phyloP scores from a whole-genome alignment of 1,284 basidiomycete genomes.

The Sanghuangporus weigelae region DNA sequence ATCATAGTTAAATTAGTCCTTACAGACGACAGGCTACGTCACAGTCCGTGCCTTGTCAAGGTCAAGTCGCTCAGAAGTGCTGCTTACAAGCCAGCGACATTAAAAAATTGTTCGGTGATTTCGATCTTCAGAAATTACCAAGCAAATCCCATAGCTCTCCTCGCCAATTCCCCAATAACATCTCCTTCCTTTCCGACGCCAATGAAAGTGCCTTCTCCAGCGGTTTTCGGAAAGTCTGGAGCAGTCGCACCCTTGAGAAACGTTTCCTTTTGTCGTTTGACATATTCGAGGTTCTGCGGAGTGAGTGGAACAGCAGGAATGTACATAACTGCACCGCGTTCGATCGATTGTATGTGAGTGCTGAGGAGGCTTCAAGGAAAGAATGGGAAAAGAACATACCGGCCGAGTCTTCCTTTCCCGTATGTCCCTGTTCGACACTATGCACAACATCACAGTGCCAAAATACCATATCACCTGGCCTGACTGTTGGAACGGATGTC shows the following conservation, averaged over 20 bases:
- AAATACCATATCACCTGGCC: constrained; percentile 81
- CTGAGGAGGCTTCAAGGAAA: neutral
- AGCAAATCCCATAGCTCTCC: constrained; percentile 49
- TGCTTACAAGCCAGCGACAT: no score
- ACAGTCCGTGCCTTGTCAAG: no score
- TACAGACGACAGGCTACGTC: no score
- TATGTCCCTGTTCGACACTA: constrained; percentile 70
- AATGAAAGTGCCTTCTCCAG: constrained; percentile 46
- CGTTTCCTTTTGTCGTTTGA: constrained; percentile 53
- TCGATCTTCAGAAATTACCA: neutral
- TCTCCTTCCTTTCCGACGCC: constrained; percentile 48
- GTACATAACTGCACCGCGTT: constrained; percentile 66
- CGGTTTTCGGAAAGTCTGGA: constrained; percentile 67
- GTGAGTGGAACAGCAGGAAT: constrained; percentile 79
- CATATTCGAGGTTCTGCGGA: constrained; percentile 54
- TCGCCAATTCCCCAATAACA: constrained; percentile 41
- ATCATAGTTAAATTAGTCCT: no score
- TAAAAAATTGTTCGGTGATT: no score
- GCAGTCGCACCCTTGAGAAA: constrained; percentile 61
- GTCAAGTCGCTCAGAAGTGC: no score
- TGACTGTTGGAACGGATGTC: constrained; percentile 68
- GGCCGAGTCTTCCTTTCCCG: constrained; percentile 64
- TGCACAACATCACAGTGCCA: constrained; percentile 87
- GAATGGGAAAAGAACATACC: constrained; percentile 35
- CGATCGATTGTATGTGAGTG: neutral